A percentile compares a stretch with the other conserved stretches of the same genome.
Evolutionary conservation across 1,284 basidiomycete genomes (phyloP).

Genomic region (Heliocybe sulcata): DNA sequence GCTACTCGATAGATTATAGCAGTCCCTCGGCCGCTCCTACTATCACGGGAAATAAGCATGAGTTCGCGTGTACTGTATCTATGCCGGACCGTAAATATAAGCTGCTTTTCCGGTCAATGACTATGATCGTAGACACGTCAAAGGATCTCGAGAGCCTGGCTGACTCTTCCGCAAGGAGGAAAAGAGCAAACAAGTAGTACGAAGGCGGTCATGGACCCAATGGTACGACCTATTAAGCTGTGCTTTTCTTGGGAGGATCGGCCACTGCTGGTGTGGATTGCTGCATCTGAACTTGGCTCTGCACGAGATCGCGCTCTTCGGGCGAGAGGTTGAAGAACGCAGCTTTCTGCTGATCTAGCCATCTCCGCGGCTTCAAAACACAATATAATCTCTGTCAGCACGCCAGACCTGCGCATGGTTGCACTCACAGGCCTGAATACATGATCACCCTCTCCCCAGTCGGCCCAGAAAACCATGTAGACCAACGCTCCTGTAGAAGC

Average conservation of each 20-base stretch:
- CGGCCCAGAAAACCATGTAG: slow-evolving; percentile 56
- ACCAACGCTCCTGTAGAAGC: slow-evolving; percentile 32
- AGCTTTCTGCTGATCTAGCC: slow-evolving; percentile 32
- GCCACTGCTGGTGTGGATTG: not conserved
- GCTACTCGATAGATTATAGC: no score
- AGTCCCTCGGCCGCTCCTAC: no score
- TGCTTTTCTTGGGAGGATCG: not conserved
- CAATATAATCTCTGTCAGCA: not conserved
- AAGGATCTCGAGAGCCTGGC: no score
- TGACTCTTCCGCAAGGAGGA: no score
- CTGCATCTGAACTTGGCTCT: not conserved
- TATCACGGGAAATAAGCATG: no score
- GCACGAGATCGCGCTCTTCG: slow-evolving; percentile 28
- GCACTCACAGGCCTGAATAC: slow-evolving; percentile 58
- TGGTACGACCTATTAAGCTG: not conserved
- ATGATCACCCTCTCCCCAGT: slow-evolving; percentile 64
- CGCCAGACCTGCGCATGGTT: not conserved
- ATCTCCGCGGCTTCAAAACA: slow-evolving; percentile 34
- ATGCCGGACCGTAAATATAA: no score
- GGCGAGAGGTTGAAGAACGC: slow-evolving; percentile 42
- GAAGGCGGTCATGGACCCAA: not conserved
- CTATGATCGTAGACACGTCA: no score
- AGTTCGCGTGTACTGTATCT: no score
- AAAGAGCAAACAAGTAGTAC: no score
- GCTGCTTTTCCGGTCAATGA: no score